phyloP scores from a whole-genome alignment of 2,329 filamentous ascomycete genomes.

The Penicillium sp. region DNA sequence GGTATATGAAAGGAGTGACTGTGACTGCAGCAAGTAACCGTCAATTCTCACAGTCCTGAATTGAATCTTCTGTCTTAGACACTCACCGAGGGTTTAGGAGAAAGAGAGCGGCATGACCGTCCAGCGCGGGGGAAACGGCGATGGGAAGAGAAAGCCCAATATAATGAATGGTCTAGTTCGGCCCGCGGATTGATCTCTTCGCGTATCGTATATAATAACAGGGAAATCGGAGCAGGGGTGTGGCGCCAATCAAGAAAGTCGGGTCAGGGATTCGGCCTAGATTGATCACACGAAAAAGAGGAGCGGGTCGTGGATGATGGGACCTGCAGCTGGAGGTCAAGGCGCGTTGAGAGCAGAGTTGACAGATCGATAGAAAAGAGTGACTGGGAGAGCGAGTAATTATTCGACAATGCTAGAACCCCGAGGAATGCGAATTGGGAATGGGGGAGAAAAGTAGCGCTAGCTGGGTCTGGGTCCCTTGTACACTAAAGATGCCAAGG shows the following conservation, averaged over 20 bases:
- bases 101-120: constrained; percentile 21
- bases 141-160: not conserved
- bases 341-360: not conserved
- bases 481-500: constrained; percentile 4
- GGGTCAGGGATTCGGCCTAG: constrained; percentile 1
- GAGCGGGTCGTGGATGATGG: not conserved
- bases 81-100: constrained; percentile 14
- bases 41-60: constrained; percentile 1
- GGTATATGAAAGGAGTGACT: constrained; percentile 3
- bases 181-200: constrained; percentile 9
- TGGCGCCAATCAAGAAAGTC: constrained; percentile 12
- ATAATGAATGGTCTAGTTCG: not conserved
- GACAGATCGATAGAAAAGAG: not conserved
- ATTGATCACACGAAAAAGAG: constrained; percentile 15
- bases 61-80: constrained; percentile 1
- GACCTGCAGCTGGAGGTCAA: not conserved
- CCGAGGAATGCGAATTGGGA: constrained; percentile 7
- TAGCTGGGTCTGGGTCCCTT: constrained; percentile 4
- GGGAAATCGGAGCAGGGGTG: constrained; percentile 4
- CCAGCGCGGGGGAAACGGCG: constrained; percentile 3
- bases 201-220: constrained; percentile 8
- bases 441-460: constrained; percentile 4
- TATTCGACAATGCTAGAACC: constrained; percentile 2
- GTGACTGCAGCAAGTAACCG: not conserved
- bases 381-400: not conserved